Evolutionary conservation across 2,329 filamentous ascomycete genomes (phyloP).

Genomic region (Trichoderma cornu-damae): DNA sequence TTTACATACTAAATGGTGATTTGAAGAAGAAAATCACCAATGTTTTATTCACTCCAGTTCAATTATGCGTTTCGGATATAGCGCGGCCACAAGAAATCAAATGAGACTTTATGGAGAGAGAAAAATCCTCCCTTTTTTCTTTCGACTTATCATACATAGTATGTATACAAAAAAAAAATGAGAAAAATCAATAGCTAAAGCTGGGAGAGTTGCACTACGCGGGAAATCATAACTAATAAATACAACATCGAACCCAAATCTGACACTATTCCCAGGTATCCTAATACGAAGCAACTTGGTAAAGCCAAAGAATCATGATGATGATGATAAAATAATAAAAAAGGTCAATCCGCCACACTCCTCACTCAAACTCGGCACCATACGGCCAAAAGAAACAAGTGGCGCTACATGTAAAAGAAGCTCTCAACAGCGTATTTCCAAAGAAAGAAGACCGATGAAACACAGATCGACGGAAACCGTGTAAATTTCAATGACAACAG

Average conservation of each 20-base stretch:
- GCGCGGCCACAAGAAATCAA: background rate
- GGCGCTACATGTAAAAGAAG: background rate
- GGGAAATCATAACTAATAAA: background rate
- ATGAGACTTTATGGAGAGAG: background rate
- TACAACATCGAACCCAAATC: slow-evolving; percentile 1
- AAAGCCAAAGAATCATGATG: background rate
- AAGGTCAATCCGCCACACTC: background rate
- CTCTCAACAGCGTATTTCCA: background rate
- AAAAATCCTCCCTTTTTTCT: background rate
- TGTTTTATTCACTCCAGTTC: background rate
- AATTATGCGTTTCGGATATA: background rate
- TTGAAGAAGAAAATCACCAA: background rate
- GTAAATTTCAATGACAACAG: background rate
- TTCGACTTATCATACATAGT: background rate
- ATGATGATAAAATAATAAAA: background rate
- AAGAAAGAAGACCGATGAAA: background rate
- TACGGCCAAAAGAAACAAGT: background rate
- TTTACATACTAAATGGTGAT: background rate
- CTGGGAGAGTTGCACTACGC: background rate
- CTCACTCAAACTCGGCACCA: background rate
- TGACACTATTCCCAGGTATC: background rate
- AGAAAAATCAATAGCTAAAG: background rate
- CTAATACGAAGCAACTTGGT: background rate
- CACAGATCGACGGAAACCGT: background rate
- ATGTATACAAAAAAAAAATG: too few relatives aligned